Evolutionary conservation across 257 asterid species (phyloP).

Genomic region (Scutellaria minor): DNA sequence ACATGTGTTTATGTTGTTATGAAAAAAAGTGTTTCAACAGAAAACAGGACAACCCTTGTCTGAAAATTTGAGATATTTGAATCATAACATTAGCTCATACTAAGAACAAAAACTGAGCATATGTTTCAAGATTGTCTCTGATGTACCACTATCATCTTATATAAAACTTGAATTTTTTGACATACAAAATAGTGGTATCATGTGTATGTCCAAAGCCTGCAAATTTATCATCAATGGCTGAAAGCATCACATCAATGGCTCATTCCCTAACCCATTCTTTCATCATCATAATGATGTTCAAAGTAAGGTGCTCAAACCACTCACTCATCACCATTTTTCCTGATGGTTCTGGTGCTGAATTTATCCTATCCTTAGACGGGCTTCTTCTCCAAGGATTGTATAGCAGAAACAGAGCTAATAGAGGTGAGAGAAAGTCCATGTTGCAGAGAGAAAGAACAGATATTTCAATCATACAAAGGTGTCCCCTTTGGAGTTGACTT

Average conservation of each 20-base stretch:
- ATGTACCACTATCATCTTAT: no score
- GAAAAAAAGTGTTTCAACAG: background rate
- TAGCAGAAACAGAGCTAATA: constrained; percentile 27
- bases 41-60: background rate
- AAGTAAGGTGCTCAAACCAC: constrained; percentile 45
- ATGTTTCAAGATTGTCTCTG: background rate
- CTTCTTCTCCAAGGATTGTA: constrained; percentile 19
- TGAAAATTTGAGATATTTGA: background rate
- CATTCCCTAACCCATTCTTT: no score
- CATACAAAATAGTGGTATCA: constrained; percentile 14
- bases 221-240: constrained; percentile 41
- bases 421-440: constrained; percentile 26
- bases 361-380: background rate
- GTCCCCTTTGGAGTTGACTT: no score
- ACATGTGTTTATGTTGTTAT: no score
- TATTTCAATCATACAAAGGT: background rate
- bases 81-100: background rate
- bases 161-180: no score
- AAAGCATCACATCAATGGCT: constrained; percentile 60
- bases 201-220: constrained; percentile 39
- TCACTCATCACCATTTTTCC: constrained; percentile 46
- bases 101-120: background rate
- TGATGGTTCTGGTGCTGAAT: constrained; percentile 47
- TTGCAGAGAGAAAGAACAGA: background rate
- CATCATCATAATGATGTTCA: constrained; percentile 45